Evolutionary conservation across 768 basidiomycete species (phyloP).

Genomic region (Pluteus cervinus): DNA sequence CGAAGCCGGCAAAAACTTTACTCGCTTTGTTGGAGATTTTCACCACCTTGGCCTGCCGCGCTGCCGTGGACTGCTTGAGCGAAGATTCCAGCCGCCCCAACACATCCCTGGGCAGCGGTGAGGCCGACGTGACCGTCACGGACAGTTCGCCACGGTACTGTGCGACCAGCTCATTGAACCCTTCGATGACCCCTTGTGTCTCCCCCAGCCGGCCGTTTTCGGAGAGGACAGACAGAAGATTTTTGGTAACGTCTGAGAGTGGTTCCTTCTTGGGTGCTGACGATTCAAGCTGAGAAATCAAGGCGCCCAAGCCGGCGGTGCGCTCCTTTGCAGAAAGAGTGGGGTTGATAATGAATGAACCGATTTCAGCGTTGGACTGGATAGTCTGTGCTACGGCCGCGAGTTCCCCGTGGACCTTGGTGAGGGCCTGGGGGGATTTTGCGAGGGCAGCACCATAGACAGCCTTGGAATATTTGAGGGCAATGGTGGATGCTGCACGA

Average conservation of each 20-base stretch:
- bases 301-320: conserved; percentile 51
- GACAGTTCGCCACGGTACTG: conserved; percentile 91
- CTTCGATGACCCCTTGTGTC: conserved; percentile 80
- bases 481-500: conserved; percentile 72
- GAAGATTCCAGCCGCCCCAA: conserved; percentile 75
- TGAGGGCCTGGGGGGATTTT: conserved; percentile 79
- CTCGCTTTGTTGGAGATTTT: conserved; percentile 89
- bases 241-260: conserved; percentile 85
- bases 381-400: conserved; percentile 63
- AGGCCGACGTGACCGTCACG: conserved; percentile 85
- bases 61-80: conserved; percentile 82
- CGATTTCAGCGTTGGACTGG: conserved; percentile 56
- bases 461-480: conserved; percentile 81
- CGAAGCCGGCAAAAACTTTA: conserved; percentile 4
- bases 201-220: conserved; percentile 91
- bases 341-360: conserved; percentile 80
- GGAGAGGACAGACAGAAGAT: conserved; percentile 83
- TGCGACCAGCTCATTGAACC: conserved; percentile 85
- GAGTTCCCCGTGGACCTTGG: conserved; percentile 83
- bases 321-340: conserved; percentile 83
- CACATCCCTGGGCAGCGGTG: conserved; percentile 72
- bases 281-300: conserved; percentile 66
- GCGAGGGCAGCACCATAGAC: conserved; percentile 75
- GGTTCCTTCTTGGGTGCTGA: conserved; percentile 61
- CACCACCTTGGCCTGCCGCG: conserved; percentile 79